These are phyloP conservation scores for Tetratostichococcus sp. DNA, from an alignment of 139 green algal species.

Conservation along the genomic window DNA sequence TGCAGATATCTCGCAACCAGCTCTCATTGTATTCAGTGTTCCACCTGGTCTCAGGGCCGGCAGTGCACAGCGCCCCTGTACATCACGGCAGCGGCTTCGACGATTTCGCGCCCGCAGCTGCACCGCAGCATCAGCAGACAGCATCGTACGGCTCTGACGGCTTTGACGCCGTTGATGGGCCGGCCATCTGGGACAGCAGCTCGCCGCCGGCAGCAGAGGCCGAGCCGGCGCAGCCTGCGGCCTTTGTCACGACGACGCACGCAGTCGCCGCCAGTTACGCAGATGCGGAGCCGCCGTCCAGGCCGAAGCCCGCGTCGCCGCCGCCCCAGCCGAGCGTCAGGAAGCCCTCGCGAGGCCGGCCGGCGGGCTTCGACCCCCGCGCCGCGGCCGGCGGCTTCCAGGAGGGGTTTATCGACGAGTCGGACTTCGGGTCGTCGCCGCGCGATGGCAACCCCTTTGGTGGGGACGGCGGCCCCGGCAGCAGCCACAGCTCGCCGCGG, in stretches of 20 bases:
- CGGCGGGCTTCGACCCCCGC: background rate
- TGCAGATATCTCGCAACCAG: no score
- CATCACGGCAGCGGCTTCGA: background rate
- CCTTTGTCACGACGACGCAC: background rate
- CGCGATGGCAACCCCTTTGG: background rate
- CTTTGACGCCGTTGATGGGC: background rate
- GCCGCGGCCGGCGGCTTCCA: background rate
- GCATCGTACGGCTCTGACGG: background rate
- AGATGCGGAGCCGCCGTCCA: background rate
- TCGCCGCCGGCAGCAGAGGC: no score
- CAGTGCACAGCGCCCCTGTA: no score
- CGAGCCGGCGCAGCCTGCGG: no score
- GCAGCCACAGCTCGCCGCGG: background rate
- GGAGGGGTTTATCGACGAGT: background rate
- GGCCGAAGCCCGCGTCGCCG: background rate
- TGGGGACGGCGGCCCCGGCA: background rate
- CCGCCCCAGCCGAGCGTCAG: background rate
- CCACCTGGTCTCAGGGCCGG: no score
- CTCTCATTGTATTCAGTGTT: no score
- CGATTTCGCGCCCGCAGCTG: background rate
- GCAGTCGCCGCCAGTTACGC: background rate
- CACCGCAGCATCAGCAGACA: background rate
- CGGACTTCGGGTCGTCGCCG: background rate
- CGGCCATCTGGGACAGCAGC: background rate
- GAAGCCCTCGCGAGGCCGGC: no score